phyloP scores from a whole-genome alignment of 2,329 filamentous ascomycete species.

The Emergomyces orientalis region DNA sequence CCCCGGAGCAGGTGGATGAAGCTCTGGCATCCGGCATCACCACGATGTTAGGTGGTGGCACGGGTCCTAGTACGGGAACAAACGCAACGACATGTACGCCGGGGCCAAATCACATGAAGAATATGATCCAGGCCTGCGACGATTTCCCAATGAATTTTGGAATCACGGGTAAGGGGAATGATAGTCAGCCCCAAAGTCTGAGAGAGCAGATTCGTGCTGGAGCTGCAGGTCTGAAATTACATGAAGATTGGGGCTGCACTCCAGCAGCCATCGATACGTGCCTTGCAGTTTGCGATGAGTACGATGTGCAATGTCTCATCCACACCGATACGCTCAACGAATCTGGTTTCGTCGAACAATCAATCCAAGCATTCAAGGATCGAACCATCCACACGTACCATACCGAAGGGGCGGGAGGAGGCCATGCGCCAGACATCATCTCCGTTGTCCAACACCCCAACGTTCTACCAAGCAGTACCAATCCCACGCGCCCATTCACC shows the following conservation, averaged over 20 bases:
- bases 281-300: slow-evolving; percentile 74
- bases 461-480: slow-evolving; percentile 82
- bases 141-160: slow-evolving; percentile 74
- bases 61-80: slow-evolving; percentile 83
- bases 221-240: slow-evolving; percentile 82
- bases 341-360: slow-evolving; percentile 91
- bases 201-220: slow-evolving; percentile 74
- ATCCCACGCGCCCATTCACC: slow-evolving; percentile 85
- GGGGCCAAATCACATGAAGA: slow-evolving; percentile 67
- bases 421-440: slow-evolving; percentile 94
- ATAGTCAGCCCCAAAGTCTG: slow-evolving; percentile 60
- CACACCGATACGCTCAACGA: slow-evolving; percentile 96
- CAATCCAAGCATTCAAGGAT: slow-evolving; percentile 72
- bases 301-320: slow-evolving; percentile 87
- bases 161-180: slow-evolving; percentile 90
- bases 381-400: slow-evolving; percentile 95
- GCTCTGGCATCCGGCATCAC: slow-evolving; percentile 78
- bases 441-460: slow-evolving; percentile 80
- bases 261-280: slow-evolving; percentile 87
- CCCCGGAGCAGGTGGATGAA: slow-evolving; percentile 81
- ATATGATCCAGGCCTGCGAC: slow-evolving; percentile 87
- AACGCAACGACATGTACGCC: slow-evolving; percentile 92
- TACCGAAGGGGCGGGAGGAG: slow-evolving; percentile 88
- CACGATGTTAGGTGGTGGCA: slow-evolving; percentile 82
- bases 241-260: slow-evolving; percentile 93